Evolutionary conservation across 441 rosid genomes (phyloP).

Genomic region (Capsella rubella): DNA sequence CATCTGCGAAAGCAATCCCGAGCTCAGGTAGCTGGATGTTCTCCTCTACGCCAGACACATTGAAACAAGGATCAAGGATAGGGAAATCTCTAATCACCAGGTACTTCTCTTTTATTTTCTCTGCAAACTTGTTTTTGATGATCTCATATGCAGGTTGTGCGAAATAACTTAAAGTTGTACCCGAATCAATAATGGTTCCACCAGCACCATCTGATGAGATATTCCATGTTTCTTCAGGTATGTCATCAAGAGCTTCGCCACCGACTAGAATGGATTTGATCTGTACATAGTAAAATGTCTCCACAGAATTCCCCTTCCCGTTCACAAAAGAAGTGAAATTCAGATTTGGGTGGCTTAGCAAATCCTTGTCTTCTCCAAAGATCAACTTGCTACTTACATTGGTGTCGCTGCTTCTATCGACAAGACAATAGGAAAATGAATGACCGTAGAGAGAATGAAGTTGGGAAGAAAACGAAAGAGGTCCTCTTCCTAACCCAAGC

Average conservation of each 20-base stretch:
- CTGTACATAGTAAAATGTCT: constrained; percentile 83
- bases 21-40: constrained; percentile 68
- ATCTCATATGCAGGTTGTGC: constrained; percentile 71
- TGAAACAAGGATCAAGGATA: constrained; percentile 82
- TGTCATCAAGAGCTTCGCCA: constrained; percentile 58
- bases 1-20: constrained; percentile 68
- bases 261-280: constrained; percentile 70
- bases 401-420: constrained; percentile 81
- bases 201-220: constrained; percentile 67
- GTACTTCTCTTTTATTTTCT: constrained; percentile 61
- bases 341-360: constrained; percentile 64
- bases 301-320: constrained; percentile 62
- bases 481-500: constrained; percentile 88
- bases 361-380: constrained; percentile 82
- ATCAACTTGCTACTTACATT: constrained; percentile 89
- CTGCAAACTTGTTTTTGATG: constrained; percentile 66
- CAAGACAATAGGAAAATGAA: constrained; percentile 86
- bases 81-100: constrained; percentile 62
- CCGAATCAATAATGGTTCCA: constrained; percentile 91
- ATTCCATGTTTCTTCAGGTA: constrained; percentile 78
- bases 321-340: constrained; percentile 77
- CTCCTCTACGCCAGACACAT: constrained; percentile 65
- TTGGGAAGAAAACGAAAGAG: constrained; percentile 87
- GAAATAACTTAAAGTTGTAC: constrained; percentile 87
- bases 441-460: constrained; percentile 80